Base-by-base conservation (phyloP, 768 basidiomycete species). In the Suillus americanus region DNA sequence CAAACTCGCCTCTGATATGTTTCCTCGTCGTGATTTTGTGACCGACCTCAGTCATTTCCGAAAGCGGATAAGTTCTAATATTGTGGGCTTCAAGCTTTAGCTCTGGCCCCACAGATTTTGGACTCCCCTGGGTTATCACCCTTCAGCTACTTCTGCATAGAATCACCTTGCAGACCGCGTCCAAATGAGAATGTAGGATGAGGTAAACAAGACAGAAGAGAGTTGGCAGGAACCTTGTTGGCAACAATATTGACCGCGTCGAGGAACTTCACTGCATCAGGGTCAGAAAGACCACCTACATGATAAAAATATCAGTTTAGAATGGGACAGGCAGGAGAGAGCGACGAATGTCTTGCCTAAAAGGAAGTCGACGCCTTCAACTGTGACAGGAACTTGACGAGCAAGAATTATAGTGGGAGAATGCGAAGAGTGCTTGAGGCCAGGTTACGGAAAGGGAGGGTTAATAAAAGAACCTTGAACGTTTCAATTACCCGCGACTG, bases 401-500 rank as follows among this genome's bases (percentile, higher is more conserved):
- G 81, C 77, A 60, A 85, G 75, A 30, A 80, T 75, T 7, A 80
- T 81, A 18, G 79, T 75, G 33, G 66, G 75, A 9, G 66, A 68
- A 41, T 80, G 77, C 20, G 79, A 79, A 1, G 78, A 74, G 60
- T 81, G 77, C 65, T 82, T 78, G 25, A 81, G 67, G 9, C 83
- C 81, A 18, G 83, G 80, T 66, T 85, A 82, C 35, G 83, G 78
- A 74, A 84, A 85, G 1, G 82, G 84, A 5, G 82, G 81, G 62
- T 85, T 85, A 65, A 86, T 80, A 48, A 85, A 75, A 6, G 82
- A 79, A 25, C 82, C 83, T 84, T 9, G 16, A 62, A 45, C 13
- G 54, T 16, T 8, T 43, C 59, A 20, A 60, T 64, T 9, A n/a
- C 53, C 35, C 12, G 20, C 6, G 12, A 54, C 53, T 13, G n/a